Percentiles rank a stretch among this genome's conserved stretches.
Conservation (phyloP, 2,329 filamentous ascomycete species). For the Parascedosporium putredinis region DNA sequence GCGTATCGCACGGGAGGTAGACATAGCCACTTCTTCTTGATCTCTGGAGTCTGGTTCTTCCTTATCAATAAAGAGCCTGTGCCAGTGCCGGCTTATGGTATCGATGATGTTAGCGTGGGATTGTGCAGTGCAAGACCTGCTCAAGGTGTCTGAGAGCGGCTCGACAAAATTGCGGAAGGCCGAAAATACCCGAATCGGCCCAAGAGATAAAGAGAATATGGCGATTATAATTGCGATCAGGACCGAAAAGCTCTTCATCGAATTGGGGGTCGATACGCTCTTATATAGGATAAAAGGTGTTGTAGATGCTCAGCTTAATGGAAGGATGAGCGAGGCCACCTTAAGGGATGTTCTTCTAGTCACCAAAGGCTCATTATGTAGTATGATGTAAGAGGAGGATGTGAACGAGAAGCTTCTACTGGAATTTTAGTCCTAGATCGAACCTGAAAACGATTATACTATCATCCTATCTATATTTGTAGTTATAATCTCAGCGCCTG, state of each 20-base stretch:
- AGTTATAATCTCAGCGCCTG: too few species aligned
- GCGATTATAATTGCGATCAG: constrained; percentile 20
- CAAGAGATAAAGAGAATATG: constrained; percentile 18
- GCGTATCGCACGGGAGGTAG: constrained; percentile 63
- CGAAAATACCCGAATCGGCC: constrained; percentile 3
- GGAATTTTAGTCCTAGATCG: too few species aligned
- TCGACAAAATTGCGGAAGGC: not conserved
- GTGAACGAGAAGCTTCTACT: too few species aligned
- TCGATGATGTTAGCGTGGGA: constrained; percentile 14
- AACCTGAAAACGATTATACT: too few species aligned
- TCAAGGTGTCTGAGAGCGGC: not conserved
- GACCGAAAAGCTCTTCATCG: constrained; percentile 22
- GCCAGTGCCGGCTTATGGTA: constrained; percentile 7
- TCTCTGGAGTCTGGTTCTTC: too few species aligned
- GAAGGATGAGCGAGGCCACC: too few species aligned
- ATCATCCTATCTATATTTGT: too few species aligned
- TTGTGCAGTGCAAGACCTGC: constrained; percentile 8
- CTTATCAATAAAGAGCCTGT: too few species aligned
- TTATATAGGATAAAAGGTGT: not conserved
- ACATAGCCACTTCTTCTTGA: constrained; percentile 48
- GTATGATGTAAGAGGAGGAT: too few species aligned
- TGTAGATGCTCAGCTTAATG: too few species aligned
- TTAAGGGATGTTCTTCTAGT: too few species aligned
- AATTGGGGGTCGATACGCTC: constrained; percentile 2
- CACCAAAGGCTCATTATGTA: too few species aligned